phyloP scores from a whole-genome alignment of 1,284 basidiomycete genomes.

The Cerrena zonata region DNA sequence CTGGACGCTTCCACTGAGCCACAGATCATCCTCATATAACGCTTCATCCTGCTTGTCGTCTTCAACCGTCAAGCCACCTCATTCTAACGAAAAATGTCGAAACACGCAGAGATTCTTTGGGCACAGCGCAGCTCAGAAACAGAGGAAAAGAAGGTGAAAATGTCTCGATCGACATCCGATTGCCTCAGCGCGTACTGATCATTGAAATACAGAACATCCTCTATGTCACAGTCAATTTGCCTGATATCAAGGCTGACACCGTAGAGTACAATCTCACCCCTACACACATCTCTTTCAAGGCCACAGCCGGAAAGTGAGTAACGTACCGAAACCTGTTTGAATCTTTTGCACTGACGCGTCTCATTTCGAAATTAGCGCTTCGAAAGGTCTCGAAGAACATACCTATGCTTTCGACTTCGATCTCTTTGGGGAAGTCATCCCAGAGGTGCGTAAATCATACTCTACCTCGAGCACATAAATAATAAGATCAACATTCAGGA shows the following conservation, averaged over 20 bases:
- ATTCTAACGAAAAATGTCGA: slow-evolving; percentile 32
- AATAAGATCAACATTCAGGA: slow-evolving; percentile 37
- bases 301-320: slow-evolving; percentile 66
- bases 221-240: slow-evolving; percentile 79
- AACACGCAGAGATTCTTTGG: slow-evolving; percentile 85
- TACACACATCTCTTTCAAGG: slow-evolving; percentile 64
- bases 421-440: slow-evolving; percentile 67
- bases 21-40: slow-evolving; percentile 2
- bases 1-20: slow-evolving; percentile 32
- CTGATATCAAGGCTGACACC: slow-evolving; percentile 64
- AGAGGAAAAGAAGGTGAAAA: slow-evolving; percentile 62
- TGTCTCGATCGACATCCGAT: slow-evolving; percentile 11
- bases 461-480: background rate
- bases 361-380: slow-evolving; percentile 33
- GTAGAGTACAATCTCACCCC: slow-evolving; percentile 63
- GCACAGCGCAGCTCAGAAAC: slow-evolving; percentile 77
- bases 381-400: slow-evolving; percentile 50
- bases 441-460: slow-evolving; percentile 52
- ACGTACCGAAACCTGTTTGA: background rate
- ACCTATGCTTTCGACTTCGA: slow-evolving; percentile 71
- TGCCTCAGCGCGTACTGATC: slow-evolving; percentile 16
- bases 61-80: slow-evolving; percentile 1
- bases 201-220: slow-evolving; percentile 61
- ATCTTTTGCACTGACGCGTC: slow-evolving; percentile 2
- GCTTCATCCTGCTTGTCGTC: background rate